Evolutionary conservation across 768 basidiomycete genomes (phyloP).

Genomic region (Collybiopsis luxurians): DNA sequence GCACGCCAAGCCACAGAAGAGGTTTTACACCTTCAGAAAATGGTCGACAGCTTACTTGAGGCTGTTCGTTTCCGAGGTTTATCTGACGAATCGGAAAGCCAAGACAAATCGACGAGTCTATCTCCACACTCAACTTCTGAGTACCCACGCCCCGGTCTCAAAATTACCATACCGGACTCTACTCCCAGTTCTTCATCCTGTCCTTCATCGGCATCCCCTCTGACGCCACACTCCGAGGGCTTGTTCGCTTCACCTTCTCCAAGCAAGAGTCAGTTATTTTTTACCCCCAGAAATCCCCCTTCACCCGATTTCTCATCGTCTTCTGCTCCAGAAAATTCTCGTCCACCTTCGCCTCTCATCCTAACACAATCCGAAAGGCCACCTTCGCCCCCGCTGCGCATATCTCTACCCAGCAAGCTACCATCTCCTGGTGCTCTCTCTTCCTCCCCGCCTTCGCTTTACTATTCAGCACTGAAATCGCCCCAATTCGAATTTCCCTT

Average conservation of each 20-base stretch:
- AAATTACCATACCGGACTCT: neutral
- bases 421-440: neutral
- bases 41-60: conserved; percentile 49
- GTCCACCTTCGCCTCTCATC: neutral
- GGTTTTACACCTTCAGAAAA: conserved; percentile 44
- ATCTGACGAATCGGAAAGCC: no score
- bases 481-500: neutral
- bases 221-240: neutral
- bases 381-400: neutral
- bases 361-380: neutral
- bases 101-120: no score
- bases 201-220: neutral
- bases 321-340: neutral
- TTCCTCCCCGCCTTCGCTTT: neutral
- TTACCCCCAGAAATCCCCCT: neutral
- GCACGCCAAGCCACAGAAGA: conserved; percentile 36
- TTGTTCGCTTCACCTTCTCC: neutral
- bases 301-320: neutral
- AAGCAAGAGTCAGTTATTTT: neutral
- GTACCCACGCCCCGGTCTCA: conserved; percentile 6
- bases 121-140: no score
- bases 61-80: conserved; percentile 40
- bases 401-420: neutral
- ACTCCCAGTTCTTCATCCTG: neutral
- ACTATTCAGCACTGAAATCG: conserved; percentile 2